Evolutionary conservation across 192 early-diverging fungal genomes (phyloP), one percentile per base, ranked within the genome.

Genomic region (Linnemannia elongata): DNA sequence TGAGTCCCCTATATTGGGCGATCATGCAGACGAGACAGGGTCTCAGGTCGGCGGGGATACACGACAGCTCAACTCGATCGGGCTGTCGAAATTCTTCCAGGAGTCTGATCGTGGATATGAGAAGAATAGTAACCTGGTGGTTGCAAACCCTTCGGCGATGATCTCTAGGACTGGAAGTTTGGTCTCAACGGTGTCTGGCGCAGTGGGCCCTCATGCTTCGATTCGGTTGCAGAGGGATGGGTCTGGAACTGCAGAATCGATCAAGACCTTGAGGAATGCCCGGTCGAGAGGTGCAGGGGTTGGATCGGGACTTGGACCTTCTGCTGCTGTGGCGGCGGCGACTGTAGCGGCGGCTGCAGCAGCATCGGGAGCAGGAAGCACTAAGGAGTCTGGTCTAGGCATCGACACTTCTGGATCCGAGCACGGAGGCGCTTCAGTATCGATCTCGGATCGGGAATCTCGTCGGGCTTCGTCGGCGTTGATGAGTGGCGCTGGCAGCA

Each of bases 61-160:
- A 27, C 79, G 85, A 6, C 79, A 87, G 24, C 72, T 87, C 12
- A 77, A 87, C 38, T 75, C 85, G 4, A 33, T 87, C 9, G 79
- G 79, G 1, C 75, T 87, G 33, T 78, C 75, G 9, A 30, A 73
- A 20, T 81, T 87, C 72, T 81, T 87, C 22, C 79, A 78, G 39
- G 85, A 81, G 44, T 81, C 79, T 22, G 85, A 77, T 33, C 85
- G 79, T 39, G 85, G 79, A 33, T 87, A 87, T 30, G 85, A 87
- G 54, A 68, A 38, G 66, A 81, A 81, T 72, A 76, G 80, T 33
- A 81, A 70, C 33, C 60, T 87, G 66, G 81, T 87, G 81, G 85
- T 87, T 9, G 85, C 85, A 22, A 87, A 87, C 70, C 85, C 85
- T 0, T 77, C 79, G 30, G 85, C 85, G 38, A 80, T 87, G 79